Conservation (phyloP, 495 filamentous ascomycete species). For the Aspergillus conjunctus region DNA sequence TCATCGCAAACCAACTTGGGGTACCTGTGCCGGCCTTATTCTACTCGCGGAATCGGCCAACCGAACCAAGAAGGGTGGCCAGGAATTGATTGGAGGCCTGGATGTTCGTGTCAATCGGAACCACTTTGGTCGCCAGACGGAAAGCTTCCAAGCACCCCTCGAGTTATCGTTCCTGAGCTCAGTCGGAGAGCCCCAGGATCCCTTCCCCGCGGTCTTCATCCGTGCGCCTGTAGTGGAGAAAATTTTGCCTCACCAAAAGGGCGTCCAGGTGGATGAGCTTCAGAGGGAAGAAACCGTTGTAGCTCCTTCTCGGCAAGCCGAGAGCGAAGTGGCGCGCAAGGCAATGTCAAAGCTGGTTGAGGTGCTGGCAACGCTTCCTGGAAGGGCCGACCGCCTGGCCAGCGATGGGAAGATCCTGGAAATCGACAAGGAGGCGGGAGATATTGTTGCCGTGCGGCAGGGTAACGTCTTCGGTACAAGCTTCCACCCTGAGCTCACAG, state of each 20-base stretch:
- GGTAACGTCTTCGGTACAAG: constrained; percentile 95
- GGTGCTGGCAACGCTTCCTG: constrained; percentile 53
- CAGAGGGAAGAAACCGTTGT: constrained; percentile 62
- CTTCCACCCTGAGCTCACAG: constrained; percentile 94
- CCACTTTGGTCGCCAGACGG: constrained; percentile 90
- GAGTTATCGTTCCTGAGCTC: constrained; percentile 69
- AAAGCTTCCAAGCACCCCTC: constrained; percentile 84
- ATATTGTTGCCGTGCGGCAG: constrained; percentile 89
- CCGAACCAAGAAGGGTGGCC: constrained; percentile 84
- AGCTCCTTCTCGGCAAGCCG: constrained; percentile 60
- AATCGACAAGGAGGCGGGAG: constrained; percentile 58
- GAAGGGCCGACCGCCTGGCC: constrained; percentile 43
- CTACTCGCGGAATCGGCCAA: constrained; percentile 87
- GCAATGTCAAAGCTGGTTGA: constrained; percentile 51
- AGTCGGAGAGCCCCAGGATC: constrained; percentile 34
- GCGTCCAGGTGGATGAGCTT: constrained; percentile 53
- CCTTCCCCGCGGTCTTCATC: constrained; percentile 89
- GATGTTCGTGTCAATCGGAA: constrained; percentile 93
- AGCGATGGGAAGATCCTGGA: constrained; percentile 41
- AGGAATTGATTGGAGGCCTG: constrained; percentile 90
- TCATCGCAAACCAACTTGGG: constrained; percentile 84
- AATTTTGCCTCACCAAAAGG: constrained; percentile 60
- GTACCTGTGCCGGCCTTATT: constrained; percentile 94
- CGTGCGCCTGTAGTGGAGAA: constrained; percentile 91
- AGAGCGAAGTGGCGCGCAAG: constrained; percentile 42